Evolutionary conservation across 1,139 yeast species (phyloP).

Genomic region (Suhomyces coccinellae): DNA sequence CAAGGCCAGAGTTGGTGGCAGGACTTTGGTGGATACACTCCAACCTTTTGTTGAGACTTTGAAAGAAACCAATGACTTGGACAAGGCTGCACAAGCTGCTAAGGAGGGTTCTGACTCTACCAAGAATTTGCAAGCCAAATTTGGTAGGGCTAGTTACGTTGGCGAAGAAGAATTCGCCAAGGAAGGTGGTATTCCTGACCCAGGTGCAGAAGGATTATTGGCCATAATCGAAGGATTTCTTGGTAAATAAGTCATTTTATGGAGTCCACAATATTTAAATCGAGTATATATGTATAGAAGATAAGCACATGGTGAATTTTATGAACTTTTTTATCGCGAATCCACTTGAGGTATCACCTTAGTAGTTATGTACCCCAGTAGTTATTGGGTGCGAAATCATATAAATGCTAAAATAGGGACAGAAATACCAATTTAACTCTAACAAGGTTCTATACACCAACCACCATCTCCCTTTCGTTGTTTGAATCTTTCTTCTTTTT

Average conservation of each 20-base stretch:
- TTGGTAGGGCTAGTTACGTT: constrained; percentile 93
- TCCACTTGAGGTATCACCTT: constrained; percentile 3
- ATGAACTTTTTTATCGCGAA: neutral
- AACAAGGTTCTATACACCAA: neutral
- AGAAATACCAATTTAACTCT: neutral
- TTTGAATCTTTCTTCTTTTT: neutral
- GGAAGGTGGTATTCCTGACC: constrained; percentile 78
- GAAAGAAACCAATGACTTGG: constrained; percentile 47
- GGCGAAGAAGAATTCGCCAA: constrained; percentile 52
- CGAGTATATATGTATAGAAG: neutral
- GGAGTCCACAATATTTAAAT: neutral
- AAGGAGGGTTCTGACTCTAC: constrained; percentile 75
- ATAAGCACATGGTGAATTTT: neutral
- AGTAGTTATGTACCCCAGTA: constrained; percentile 13
- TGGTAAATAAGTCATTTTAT: neutral
- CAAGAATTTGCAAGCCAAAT: constrained; percentile 72
- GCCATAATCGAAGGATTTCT: constrained; percentile 60
- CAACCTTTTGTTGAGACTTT: constrained; percentile 80
- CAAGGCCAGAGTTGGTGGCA: constrained; percentile 84
- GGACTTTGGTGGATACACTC: constrained; percentile 84
- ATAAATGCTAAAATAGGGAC: neutral
- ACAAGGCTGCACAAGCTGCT: constrained; percentile 67
- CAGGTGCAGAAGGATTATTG: constrained; percentile 85
- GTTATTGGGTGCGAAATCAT: constrained; percentile 14
- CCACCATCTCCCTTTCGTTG: neutral